Evolutionary conservation across 352 stramenopile species (phyloP).

Genomic region (Phytopythium cucurbitacearum): DNA sequence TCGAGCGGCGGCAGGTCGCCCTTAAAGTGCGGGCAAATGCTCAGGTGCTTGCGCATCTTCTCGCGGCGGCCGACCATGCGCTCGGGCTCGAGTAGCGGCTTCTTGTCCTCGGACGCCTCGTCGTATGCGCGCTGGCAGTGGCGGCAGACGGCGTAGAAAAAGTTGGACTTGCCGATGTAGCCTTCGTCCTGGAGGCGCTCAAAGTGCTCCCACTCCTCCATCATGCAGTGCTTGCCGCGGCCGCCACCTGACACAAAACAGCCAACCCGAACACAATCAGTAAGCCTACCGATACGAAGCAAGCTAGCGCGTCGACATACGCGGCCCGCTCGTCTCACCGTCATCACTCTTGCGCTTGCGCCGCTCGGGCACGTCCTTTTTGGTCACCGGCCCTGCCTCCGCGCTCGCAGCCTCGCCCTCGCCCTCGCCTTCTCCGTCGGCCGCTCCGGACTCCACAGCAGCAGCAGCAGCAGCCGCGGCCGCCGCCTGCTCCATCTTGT

Average conservation of each 20-base stretch:
- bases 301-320: constrained; percentile 6
- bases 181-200: constrained; percentile 66
- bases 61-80: constrained; percentile 68
- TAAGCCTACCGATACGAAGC: not conserved
- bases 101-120: constrained; percentile 46
- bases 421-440: not conserved
- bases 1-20: constrained; percentile 55
- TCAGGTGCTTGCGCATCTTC: constrained; percentile 75
- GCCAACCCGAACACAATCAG: not conserved
- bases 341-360: constrained; percentile 44
- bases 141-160: constrained; percentile 70
- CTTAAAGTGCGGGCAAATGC: constrained; percentile 56
- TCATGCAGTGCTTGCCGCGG: constrained; percentile 74
- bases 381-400: constrained; percentile 4
- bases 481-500: constrained; percentile 47
- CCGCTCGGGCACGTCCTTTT: constrained; percentile 25
- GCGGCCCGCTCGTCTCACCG: constrained; percentile 26
- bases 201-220: constrained; percentile 83
- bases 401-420: not conserved
- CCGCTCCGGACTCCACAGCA: not conserved
- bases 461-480: constrained; percentile 16
- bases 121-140: constrained; percentile 66
- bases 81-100: constrained; percentile 48
- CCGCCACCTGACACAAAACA: constrained; percentile 20
- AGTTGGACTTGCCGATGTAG: constrained; percentile 83